Conservation (phyloP, 345 rosid genomes). For the Syzygium grande region DNA sequence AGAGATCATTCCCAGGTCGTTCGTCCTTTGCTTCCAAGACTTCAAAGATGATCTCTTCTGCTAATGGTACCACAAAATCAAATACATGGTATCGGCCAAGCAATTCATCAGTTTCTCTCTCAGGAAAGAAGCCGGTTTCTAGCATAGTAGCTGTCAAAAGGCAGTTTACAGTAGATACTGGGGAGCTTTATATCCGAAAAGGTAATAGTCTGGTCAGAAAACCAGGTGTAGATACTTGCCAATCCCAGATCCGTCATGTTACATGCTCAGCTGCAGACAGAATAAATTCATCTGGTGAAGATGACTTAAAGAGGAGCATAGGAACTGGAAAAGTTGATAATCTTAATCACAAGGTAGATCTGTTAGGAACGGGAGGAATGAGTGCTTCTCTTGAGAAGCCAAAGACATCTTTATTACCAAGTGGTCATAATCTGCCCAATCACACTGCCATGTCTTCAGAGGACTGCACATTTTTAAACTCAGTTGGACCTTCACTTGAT, state of each 20-base stretch:
- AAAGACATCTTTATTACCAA: slow-evolving; percentile 38
- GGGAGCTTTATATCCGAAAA: slow-evolving; percentile 61
- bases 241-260: slow-evolving; percentile 26
- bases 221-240: slow-evolving; percentile 29
- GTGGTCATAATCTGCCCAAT: slow-evolving; percentile 32
- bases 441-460: slow-evolving; percentile 16
- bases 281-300: slow-evolving; percentile 25
- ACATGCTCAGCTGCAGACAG: slow-evolving; percentile 28
- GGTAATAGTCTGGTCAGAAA: slow-evolving; percentile 93
- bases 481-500: slow-evolving; percentile 29
- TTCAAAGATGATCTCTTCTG: slow-evolving; percentile 35
- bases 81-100: slow-evolving; percentile 73
- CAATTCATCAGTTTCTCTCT: slow-evolving; percentile 18
- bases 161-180: slow-evolving; percentile 22
- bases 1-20: slow-evolving; percentile 28
- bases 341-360: slow-evolving; percentile 17
- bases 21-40: slow-evolving; percentile 31
- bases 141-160: slow-evolving; percentile 26
- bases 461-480: slow-evolving; percentile 20
- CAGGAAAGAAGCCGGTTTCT: slow-evolving; percentile 30
- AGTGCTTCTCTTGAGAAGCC: slow-evolving; percentile 43
- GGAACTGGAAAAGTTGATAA: slow-evolving; percentile 29
- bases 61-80: slow-evolving; percentile 35
- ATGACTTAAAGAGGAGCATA: slow-evolving; percentile 34
- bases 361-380: slow-evolving; percentile 21